Conservation (phyloP, 192 early-diverging fungal genomes). For the Podila clonocystis region DNA sequence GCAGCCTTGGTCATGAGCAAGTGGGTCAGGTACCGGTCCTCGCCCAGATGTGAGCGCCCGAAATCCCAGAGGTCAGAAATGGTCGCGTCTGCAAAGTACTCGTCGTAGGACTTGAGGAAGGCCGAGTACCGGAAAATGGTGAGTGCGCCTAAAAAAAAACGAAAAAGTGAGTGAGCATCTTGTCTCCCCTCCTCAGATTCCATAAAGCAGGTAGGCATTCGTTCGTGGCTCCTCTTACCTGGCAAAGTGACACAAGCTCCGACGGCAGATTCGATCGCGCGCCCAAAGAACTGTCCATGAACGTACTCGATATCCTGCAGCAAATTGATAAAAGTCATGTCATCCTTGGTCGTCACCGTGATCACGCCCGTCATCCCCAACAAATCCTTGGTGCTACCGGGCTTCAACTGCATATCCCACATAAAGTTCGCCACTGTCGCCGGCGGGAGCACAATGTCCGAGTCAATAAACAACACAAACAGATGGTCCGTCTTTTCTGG, state of each 20-base stretch:
- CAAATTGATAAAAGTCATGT: constrained; percentile 35
- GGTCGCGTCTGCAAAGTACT: constrained; percentile 52
- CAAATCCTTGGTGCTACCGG: constrained; percentile 9
- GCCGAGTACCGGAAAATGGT: constrained; percentile 23
- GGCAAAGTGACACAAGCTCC: constrained; percentile 53
- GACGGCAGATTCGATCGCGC: constrained; percentile 47
- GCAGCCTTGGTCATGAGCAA: constrained; percentile 52
- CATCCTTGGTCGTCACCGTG: constrained; percentile 24
- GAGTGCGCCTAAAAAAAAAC: constrained; percentile 3
- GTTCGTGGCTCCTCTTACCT: constrained; percentile 17
- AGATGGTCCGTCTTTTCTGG: constrained; percentile 31
- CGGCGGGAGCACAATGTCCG: constrained; percentile 53
- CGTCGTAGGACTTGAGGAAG: constrained; percentile 47
- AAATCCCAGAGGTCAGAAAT: constrained; percentile 55
- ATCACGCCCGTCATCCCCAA: constrained; percentile 24
- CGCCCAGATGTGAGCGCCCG: constrained; percentile 54
- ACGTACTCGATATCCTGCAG: constrained; percentile 62
- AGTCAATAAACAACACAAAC: constrained; percentile 60
- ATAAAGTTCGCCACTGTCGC: constrained; percentile 51
- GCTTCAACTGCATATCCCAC: constrained; percentile 22
- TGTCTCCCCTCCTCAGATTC: too few relatives aligned
- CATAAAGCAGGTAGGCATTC: neutral
- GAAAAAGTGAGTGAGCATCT: neutral
- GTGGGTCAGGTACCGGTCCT: constrained; percentile 63
- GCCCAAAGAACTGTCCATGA: constrained; percentile 48